phyloP scores from a whole-genome alignment of 257 asterid genomes.

The Solanum paucissectum region DNA sequence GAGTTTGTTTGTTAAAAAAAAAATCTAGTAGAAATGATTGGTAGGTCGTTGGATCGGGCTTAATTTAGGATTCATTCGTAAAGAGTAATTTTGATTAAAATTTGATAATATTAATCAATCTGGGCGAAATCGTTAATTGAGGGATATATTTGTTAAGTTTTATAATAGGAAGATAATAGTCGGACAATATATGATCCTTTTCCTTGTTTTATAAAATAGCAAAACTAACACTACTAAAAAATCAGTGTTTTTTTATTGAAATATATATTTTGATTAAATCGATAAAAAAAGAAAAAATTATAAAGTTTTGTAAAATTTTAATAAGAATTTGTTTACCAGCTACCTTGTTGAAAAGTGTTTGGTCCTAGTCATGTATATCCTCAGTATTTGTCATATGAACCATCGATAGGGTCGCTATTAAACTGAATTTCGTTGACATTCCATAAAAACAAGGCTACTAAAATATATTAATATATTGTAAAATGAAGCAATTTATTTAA shows the following conservation, averaged over 20 bases:
- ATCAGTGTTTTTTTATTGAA: too few species aligned
- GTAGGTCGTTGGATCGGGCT: neutral
- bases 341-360: neutral
- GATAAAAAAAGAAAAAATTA: too few species aligned
- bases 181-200: too few species aligned
- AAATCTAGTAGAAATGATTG: neutral
- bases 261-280: neutral
- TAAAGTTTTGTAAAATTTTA: too few species aligned
- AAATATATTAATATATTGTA: too few species aligned
- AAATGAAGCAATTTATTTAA: neutral
- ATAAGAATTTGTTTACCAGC: too few species aligned
- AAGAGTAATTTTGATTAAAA: neutral
- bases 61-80: too few species aligned
- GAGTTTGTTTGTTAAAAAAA: neutral
- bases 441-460: neutral
- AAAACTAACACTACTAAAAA: too few species aligned
- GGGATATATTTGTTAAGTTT: neutral
- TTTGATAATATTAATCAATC: too few species aligned
- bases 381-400: neutral
- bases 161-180: neutral
- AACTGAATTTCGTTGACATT: neutral
- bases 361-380: neutral
- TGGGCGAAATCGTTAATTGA: neutral
- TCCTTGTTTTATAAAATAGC: neutral
- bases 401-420: neutral